Evolutionary conservation across 2,329 filamentous ascomycete genomes (phyloP).

Genomic region (Arthrobotrys iridis): DNA sequence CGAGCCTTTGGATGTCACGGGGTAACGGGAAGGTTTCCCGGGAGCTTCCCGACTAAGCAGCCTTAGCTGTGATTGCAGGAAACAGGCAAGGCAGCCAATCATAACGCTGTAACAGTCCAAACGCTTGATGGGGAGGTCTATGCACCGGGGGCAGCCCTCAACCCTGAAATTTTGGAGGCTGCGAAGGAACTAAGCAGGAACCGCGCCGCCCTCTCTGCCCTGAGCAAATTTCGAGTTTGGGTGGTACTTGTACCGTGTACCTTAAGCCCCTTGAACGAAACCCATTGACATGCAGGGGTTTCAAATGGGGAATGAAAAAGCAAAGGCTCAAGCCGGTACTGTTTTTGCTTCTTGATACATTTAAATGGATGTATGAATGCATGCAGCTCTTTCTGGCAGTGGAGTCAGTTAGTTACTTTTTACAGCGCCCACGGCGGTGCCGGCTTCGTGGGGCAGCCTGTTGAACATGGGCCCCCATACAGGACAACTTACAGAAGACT

Average conservation of each 20-base stretch:
- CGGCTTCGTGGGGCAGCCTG: slow-evolving; percentile 34
- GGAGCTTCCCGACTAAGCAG: slow-evolving; percentile 8
- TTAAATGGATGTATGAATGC: slow-evolving; percentile 1
- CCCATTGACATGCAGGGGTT: slow-evolving; percentile 51
- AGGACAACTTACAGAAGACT: neutral
- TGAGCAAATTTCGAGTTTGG: slow-evolving; percentile 46
- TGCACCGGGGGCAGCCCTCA: slow-evolving; percentile 17
- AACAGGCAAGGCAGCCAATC: slow-evolving; percentile 39
- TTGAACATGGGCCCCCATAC: slow-evolving; percentile 18
- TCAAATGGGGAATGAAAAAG: slow-evolving; percentile 16
- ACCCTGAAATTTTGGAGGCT: slow-evolving; percentile 45
- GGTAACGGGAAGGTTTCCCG: neutral
- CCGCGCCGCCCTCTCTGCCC: slow-evolving; percentile 12
- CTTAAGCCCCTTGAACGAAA: slow-evolving; percentile 25
- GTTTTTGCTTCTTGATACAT: slow-evolving; percentile 37
- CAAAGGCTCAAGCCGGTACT: slow-evolving; percentile 14
- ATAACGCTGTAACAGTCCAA: neutral
- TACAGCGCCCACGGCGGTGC: slow-evolving; percentile 18
- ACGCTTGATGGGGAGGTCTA: slow-evolving; percentile 42
- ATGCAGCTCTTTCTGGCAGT: slow-evolving; percentile 17
- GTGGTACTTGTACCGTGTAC: slow-evolving; percentile 52
- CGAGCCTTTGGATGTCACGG: neutral
- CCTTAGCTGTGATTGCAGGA: slow-evolving; percentile 26
- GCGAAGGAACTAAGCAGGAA: slow-evolving; percentile 29
- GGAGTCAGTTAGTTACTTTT: slow-evolving; percentile 20